phyloP scores from a whole-genome alignment of 2,329 filamentous ascomycete genomes.

The Ophiostoma quercus region DNA sequence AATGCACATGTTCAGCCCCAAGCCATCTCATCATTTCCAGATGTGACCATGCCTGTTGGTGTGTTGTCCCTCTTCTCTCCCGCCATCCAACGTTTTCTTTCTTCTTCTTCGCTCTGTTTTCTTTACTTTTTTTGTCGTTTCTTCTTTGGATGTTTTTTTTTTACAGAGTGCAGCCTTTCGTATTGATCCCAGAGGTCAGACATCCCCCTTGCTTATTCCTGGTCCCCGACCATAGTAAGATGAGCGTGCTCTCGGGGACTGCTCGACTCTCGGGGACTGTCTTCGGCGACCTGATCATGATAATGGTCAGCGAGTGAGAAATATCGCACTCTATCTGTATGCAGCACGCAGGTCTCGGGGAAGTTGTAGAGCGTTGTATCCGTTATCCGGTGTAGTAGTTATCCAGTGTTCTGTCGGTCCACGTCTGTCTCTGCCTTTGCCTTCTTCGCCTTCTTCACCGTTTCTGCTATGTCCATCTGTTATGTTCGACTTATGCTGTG shows the following conservation, averaged over 20 bases:
- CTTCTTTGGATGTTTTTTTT: not conserved
- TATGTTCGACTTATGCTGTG: too few relatives aligned
- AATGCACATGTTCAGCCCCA: slow-evolving; percentile 6
- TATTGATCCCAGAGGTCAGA: not conserved
- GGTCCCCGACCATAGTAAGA: not conserved
- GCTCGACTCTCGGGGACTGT: not conserved
- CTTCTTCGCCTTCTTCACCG: too few relatives aligned
- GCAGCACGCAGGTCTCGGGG: not conserved
- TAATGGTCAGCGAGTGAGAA: too few relatives aligned
- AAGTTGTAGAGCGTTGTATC: not conserved
- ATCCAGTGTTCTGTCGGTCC: not conserved
- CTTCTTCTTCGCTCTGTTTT: not conserved
- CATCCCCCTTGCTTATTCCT: not conserved
- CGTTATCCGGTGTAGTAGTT: not conserved
- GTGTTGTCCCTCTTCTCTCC: not conserved
- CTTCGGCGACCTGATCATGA: not conserved
- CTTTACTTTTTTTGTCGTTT: not conserved
- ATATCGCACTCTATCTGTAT: not conserved
- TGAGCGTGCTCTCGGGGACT: not conserved
- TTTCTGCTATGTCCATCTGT: too few relatives aligned
- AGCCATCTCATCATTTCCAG: not conserved
- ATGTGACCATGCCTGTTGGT: not conserved
- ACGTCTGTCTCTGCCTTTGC: too few relatives aligned
- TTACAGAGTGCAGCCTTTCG: too few relatives aligned
- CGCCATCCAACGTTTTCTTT: not conserved